A percentile compares a stretch with the other conserved stretches of the same genome.
Evolutionary conservation across 352 stramenopile species (phyloP).

Genomic region (Globisporangium solare): DNA sequence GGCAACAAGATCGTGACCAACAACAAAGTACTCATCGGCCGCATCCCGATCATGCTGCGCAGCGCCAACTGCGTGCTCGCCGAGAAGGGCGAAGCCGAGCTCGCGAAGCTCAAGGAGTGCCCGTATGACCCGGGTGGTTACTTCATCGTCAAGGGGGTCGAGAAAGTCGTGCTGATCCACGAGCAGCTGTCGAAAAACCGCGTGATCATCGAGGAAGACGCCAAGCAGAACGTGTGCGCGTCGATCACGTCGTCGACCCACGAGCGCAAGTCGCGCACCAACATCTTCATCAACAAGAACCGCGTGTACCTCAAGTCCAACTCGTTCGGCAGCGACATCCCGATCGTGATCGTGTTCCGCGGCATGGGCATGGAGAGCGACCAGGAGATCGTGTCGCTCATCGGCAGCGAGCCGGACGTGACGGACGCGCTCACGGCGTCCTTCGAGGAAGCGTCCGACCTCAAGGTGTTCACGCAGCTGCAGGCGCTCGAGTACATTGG

Average conservation of each 20-base stretch:
- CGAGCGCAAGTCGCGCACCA: conserved; percentile 96
- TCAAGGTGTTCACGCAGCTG: conserved; percentile 95
- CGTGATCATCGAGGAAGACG: conserved; percentile 98
- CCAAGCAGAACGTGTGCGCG: conserved; percentile 88
- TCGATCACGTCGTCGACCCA: conserved; percentile 98
- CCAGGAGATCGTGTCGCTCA: conserved; percentile 97
- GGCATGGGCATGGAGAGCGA: conserved; percentile 98
- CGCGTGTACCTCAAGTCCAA: conserved; percentile 99
- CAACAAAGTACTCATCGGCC: conserved; percentile 94
- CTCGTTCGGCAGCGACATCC: conserved; percentile 95
- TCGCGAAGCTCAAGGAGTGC: conserved; percentile 98
- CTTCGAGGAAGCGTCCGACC: conserved; percentile 93
- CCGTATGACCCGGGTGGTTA: conserved; percentile 99
- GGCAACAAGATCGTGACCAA: conserved; percentile 98
- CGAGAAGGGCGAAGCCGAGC: conserved; percentile 91
- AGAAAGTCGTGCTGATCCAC: conserved; percentile 99
- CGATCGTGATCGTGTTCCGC: conserved; percentile 96
- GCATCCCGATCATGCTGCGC: conserved; percentile 98
- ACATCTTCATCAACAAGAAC: conserved; percentile 97
- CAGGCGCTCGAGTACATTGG: conserved; percentile 97
- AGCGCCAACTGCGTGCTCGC: conserved; percentile 95
- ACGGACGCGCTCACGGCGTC: conserved; percentile 92
- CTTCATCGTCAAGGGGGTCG: conserved; percentile 98
- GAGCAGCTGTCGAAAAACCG: conserved; percentile 99
- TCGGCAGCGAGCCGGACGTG: conserved; percentile 92